Evolutionary conservation across 495 filamentous ascomycete genomes (phyloP).

Genomic region (Penicillium waksmanii): DNA sequence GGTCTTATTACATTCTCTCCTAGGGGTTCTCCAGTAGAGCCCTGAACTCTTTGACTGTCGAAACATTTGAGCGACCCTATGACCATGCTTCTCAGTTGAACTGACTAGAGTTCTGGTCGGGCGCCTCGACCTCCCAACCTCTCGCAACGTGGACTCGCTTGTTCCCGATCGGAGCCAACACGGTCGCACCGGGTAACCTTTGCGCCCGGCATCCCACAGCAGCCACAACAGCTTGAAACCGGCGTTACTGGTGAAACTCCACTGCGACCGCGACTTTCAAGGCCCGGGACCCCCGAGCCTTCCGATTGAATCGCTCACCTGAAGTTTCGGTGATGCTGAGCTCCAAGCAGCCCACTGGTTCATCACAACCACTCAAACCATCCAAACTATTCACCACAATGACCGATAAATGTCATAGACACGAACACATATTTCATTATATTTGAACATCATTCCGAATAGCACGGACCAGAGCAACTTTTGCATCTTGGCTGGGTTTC

Average conservation of each 20-base stretch:
- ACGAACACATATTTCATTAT: constrained; percentile 9
- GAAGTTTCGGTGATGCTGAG: constrained; percentile 10
- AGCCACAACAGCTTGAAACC: constrained; percentile 1
- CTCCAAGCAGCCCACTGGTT: constrained; percentile 4
- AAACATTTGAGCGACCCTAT: constrained; percentile 19
- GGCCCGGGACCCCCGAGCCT: neutral
- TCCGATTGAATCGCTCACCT: neutral
- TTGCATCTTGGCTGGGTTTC: neutral
- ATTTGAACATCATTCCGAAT: neutral
- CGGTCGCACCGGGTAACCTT: constrained; percentile 19
- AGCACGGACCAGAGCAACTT: neutral
- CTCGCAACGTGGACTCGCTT: constrained; percentile 11
- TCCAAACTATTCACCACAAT: neutral
- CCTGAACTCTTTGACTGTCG: constrained; percentile 13
- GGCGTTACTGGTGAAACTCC: constrained; percentile 13
- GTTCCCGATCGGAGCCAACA: constrained; percentile 16
- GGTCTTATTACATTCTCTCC: neutral
- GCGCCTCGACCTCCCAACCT: constrained; percentile 12
- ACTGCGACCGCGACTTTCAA: constrained; percentile 4
- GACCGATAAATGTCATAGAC: constrained; percentile 4
- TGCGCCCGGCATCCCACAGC: neutral
- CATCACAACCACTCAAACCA: constrained; percentile 7
- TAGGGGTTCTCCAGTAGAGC: constrained; percentile 8
- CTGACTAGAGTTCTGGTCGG: constrained; percentile 16
- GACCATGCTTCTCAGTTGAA: constrained; percentile 8